Evolutionary conservation across 768 basidiomycete genomes (phyloP), one percentile per base, ranked within the genome.

Genomic region (Hypsizygus marmoreus): DNA sequence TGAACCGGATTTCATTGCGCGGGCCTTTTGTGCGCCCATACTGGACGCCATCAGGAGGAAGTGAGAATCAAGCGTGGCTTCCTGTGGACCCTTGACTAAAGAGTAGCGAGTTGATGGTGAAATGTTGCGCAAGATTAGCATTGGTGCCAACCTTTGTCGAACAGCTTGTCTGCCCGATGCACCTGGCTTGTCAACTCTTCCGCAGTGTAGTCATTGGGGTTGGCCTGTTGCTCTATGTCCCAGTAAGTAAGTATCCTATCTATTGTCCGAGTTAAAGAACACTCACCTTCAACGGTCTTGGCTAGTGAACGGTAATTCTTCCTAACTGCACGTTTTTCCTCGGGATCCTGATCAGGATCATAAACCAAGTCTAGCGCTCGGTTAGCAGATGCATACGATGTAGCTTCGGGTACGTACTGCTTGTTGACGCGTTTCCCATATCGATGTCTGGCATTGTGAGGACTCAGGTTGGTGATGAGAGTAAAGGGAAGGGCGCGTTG

Each of bases 41-140:
- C 81, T 86, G 3, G 91, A 86, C 9, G 87, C 82, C 60, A 82
- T 80, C 2, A 88, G 66, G 20, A 98, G 79, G 17, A 95, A 76
- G 31, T 79, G 75, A 0, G 95, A 93, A 64, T 98, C 97, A 9
- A 97, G 77, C 0, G 90, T 86, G 3, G 95, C 95, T 58, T 97
- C 92, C 40, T 88, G 84, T 0, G 93, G 87, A 14, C 83, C 85
- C 61, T 82, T 82, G 45, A 93, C 89, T 86, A 49, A 24, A 49
- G 26, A 32, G 22, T n/a, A n/a, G n/a, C n/a, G n/a, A 23, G 9
- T 17, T 47, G 23, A 16, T 29, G 40, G 35, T 14, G 28, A 16
- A 31, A 17, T 53, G 25, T 9, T 7, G 6, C 5, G 26, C 6
- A 10, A 37, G 23, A 35, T 4, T 11, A 24, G 20, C 24, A 50